These are phyloP conservation scores for Cercospora sp. DNA, from an alignment of 2,329 filamentous ascomycete genomes.

Conservation along the genomic window DNA sequence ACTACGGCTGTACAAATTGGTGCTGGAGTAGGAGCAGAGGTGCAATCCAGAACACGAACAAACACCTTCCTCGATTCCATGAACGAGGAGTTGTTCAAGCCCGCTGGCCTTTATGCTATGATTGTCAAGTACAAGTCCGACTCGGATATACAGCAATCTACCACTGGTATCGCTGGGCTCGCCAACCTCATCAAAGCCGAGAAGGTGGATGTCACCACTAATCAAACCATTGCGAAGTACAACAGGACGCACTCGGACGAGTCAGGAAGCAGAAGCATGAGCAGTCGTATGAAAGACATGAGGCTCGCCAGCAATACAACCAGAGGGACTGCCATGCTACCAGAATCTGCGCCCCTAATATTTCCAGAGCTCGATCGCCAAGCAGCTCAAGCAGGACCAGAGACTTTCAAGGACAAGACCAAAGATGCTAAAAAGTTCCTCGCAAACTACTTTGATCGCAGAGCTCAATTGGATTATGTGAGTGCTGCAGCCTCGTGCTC, in stretches of 20 bases:
- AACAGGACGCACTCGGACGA: slow-evolving; percentile 11
- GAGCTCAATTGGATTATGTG: slow-evolving; percentile 49
- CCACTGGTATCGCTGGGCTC: slow-evolving; percentile 12
- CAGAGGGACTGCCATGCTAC: slow-evolving; percentile 46
- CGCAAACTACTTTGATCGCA: slow-evolving; percentile 53
- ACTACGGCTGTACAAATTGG: slow-evolving; percentile 49
- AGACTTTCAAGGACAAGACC: slow-evolving; percentile 35
- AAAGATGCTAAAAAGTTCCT: slow-evolving; percentile 44
- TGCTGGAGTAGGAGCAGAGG: slow-evolving; percentile 46
- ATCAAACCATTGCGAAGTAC: slow-evolving; percentile 38
- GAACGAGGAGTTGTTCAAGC: slow-evolving; percentile 60
- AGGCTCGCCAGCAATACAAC: slow-evolving; percentile 44
- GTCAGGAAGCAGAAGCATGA: slow-evolving; percentile 18
- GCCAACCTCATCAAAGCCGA: slow-evolving; percentile 25
- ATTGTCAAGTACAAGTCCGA: slow-evolving; percentile 48
- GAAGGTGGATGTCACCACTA: slow-evolving; percentile 42
- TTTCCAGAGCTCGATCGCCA: slow-evolving; percentile 49
- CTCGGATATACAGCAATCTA: slow-evolving; percentile 20
- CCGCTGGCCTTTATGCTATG: slow-evolving; percentile 57
- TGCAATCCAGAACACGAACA: slow-evolving; percentile 43
- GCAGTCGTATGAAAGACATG: slow-evolving; percentile 39
- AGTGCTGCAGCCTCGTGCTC: slow-evolving; percentile 31
- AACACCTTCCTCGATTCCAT: slow-evolving; percentile 59
- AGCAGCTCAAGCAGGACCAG: slow-evolving; percentile 24
- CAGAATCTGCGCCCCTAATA: slow-evolving; percentile 52